Percentiles rank a stretch among this genome's conserved stretches.
These are phyloP conservation scores for Saccharomycopsis sp. DNA, from an alignment of 805 yeast genomes.

Conservation along the genomic window DNA sequence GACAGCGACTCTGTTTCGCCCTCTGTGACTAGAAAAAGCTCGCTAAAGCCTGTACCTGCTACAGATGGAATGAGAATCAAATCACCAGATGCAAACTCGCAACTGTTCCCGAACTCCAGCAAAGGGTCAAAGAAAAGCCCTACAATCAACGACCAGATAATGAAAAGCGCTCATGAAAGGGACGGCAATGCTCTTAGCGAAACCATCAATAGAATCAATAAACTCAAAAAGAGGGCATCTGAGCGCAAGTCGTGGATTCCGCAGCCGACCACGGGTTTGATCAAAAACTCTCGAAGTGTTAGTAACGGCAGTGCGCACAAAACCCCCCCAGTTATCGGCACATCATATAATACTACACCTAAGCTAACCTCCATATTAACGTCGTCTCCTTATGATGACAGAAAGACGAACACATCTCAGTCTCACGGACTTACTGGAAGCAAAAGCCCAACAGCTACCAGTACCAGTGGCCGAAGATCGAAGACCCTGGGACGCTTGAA, in stretches of 20 bases:
- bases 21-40: constrained; percentile 6
- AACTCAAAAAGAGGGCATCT: constrained; percentile 7
- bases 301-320: neutral
- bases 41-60: constrained; percentile 14
- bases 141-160: neutral
- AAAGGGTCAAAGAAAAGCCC: neutral
- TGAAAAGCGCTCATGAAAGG: neutral
- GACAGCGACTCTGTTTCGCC: constrained; percentile 1
- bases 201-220: constrained; percentile 15
- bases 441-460: neutral
- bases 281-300: neutral
- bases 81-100: constrained; percentile 5
- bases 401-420: no score
- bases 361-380: neutral
- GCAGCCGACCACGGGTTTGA: constrained; percentile 9
- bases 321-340: neutral
- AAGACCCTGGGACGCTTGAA: constrained; percentile 6
- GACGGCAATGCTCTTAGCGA: neutral
- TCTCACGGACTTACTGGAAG: no score
- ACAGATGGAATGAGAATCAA: constrained; percentile 8
- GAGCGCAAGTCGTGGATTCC: constrained; percentile 12
- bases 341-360: neutral
- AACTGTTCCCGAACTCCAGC: neutral
- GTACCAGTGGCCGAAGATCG: neutral
- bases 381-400: no score